Evolutionary conservation across 495 filamentous ascomycete genomes (phyloP).

Genomic region (Tetracladium marchalianum): DNA sequence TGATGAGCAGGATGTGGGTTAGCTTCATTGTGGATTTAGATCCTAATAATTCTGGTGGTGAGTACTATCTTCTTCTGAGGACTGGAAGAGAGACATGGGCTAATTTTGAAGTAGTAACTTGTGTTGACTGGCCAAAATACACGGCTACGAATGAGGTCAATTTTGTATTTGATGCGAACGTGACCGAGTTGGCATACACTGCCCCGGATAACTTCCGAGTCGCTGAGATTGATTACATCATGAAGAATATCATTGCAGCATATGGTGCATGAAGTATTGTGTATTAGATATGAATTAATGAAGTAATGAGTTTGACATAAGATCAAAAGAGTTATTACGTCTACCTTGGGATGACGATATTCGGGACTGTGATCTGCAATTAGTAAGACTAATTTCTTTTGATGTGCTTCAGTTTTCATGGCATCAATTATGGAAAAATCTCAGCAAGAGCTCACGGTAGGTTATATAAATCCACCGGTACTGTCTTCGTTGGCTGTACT

Average conservation of each 20-base stretch:
- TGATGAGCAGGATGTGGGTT: constrained; percentile 36
- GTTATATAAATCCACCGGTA: no score
- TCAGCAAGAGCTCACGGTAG: no score
- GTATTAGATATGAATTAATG: no score
- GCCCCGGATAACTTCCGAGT: constrained; percentile 7
- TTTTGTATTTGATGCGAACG: constrained; percentile 10
- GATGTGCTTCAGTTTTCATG: no score
- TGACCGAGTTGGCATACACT: constrained; percentile 5
- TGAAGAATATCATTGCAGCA: not conserved
- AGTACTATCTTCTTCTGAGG: not conserved
- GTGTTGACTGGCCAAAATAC: constrained; percentile 6
- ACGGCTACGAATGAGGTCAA: not conserved
- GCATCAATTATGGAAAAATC: no score
- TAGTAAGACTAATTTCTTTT: no score
- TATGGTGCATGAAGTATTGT: not conserved
- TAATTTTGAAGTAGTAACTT: not conserved
- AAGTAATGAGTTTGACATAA: no score
- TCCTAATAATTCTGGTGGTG: constrained; percentile 21
- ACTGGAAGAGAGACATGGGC: not conserved
- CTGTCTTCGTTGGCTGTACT: no score
- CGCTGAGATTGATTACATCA: constrained; percentile 2
- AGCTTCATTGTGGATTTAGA: constrained; percentile 30
- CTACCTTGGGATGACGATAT: no score
- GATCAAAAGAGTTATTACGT: no score
- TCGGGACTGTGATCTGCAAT: no score